Percentiles rank a stretch among this genome's conserved stretches.
These are phyloP conservation scores for Brettanomyces sp. DNA, from an alignment of 805 yeast genomes.

Conservation along the genomic window DNA sequence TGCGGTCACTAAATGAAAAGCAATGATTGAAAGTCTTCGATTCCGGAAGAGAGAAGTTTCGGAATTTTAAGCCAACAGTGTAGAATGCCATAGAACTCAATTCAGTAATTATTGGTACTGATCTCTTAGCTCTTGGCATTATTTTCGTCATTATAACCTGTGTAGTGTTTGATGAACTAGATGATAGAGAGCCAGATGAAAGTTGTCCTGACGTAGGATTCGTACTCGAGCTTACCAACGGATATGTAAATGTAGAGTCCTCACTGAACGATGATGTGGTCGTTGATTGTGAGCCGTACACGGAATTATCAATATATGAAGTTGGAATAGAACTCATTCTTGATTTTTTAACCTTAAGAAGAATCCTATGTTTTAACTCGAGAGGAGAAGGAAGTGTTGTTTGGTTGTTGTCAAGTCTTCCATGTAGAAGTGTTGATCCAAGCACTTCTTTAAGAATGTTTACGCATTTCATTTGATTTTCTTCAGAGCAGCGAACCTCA, in stretches of 20 bases:
- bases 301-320: constrained; percentile 7
- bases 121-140: constrained; percentile 10
- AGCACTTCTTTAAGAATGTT: constrained; percentile 44
- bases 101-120: constrained; percentile 27
- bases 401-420: constrained; percentile 21
- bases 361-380: constrained; percentile 57
- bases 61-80: constrained; percentile 64
- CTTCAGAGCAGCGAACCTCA: constrained; percentile 69
- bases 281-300: constrained; percentile 23
- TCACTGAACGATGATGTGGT: constrained; percentile 14
- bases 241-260: not conserved
- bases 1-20: constrained; percentile 78
- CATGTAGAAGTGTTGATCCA: constrained; percentile 43
- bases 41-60: constrained; percentile 78
- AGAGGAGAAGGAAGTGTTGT: constrained; percentile 60
- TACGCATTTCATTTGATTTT: constrained; percentile 56
- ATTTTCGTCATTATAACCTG: constrained; percentile 11
- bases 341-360: constrained; percentile 68
- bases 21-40: constrained; percentile 75
- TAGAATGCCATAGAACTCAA: constrained; percentile 62
- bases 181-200: not conserved
- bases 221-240: not conserved
- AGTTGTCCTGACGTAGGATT: not conserved
- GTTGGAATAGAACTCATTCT: constrained; percentile 13
- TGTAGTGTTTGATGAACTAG: constrained; percentile 5